Conservation (phyloP, 2,329 filamentous ascomycete genomes). For the Cercospora nicotianae region DNA sequence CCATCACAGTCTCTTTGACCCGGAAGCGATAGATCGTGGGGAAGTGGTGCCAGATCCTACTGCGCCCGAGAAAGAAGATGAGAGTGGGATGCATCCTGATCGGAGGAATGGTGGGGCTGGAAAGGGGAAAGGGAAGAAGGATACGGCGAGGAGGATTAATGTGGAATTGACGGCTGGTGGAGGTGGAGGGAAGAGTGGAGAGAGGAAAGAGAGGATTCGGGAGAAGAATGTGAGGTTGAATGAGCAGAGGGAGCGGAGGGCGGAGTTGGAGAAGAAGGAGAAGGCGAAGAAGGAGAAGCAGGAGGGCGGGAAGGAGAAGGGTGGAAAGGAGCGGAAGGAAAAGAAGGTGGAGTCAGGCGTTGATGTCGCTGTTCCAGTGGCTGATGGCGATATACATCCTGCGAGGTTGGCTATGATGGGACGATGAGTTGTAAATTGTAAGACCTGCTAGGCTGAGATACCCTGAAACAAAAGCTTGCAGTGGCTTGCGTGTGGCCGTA, state of each 20-base stretch:
- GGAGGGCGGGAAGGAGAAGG: constrained; percentile 40
- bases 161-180: constrained; percentile 87
- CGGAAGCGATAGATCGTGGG: constrained; percentile 27
- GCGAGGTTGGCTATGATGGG: constrained; percentile 36
- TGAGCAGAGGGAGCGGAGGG: constrained; percentile 60
- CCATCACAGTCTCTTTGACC: constrained; percentile 78
- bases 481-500: not conserved
- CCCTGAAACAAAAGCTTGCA: not conserved
- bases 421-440: not conserved
- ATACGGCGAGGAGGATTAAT: constrained; percentile 73
- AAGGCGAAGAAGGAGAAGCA: constrained; percentile 46
- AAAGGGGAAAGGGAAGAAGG: constrained; percentile 42
- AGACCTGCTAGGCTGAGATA: not conserved
- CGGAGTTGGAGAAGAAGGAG: constrained; percentile 51
- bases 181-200: constrained; percentile 75
- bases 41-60: constrained; percentile 9
- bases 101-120: constrained; percentile 13
- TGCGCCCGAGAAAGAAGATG: constrained; percentile 12
- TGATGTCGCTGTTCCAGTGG: constrained; percentile 7
- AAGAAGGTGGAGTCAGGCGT: constrained; percentile 25
- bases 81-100: constrained; percentile 3
- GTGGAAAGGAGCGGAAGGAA: constrained; percentile 42
- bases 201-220: constrained; percentile 73
- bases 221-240: constrained; percentile 84
- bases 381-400: constrained; percentile 37